Evolutionary conservation across 371 early-diverging fungal species (phyloP), one percentile per base, ranked within the genome.

Genomic region (Phascolomyces articulosus): DNA sequence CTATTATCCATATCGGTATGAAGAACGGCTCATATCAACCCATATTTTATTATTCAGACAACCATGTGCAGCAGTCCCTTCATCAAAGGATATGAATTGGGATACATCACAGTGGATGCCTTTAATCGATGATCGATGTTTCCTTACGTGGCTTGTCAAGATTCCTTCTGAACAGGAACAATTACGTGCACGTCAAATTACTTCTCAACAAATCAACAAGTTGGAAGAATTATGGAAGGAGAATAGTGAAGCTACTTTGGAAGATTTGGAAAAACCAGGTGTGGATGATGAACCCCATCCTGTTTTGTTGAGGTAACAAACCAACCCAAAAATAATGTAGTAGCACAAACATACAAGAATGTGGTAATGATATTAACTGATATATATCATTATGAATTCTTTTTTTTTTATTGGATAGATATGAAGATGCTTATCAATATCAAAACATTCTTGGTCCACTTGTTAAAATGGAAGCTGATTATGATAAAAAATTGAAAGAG

Each of bases 351-450:
- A 16, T 47, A 16, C 16, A 6, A 16, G 34, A 34, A 1, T 34
- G 11, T 34, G 34, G 11, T 34, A 34, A 9, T 34, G 11, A 34
- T 34, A 34, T 6, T 34, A 34, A 34, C 34, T 34, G 34, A 2
- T 34, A n/a, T n/a, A n/a, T n/a, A n/a, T n/a, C n/a, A n/a, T 34
- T 34, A 34, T 34, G 6, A 44, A 13, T n/a, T 13, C 16, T 41
- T 9, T 18, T 44, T 0, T 44, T 13, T 16, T 13, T 44, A 7
- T 44, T 44, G 16, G 27, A 26, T 78, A 88, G 91, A 77, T 98
- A 97, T 68, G 95, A 96, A 55, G 98, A 98, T 80, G 98, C 98
- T 6, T 95, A 94, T 76, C 95, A 96, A 75, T 99, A 98, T 75
- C 96, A 95, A 70, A 95, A 93, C 69, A 95, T 96, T 28, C 94